phyloP scores from a whole-genome alignment of 148 eudicot species.

The Cornus kousa region DNA sequence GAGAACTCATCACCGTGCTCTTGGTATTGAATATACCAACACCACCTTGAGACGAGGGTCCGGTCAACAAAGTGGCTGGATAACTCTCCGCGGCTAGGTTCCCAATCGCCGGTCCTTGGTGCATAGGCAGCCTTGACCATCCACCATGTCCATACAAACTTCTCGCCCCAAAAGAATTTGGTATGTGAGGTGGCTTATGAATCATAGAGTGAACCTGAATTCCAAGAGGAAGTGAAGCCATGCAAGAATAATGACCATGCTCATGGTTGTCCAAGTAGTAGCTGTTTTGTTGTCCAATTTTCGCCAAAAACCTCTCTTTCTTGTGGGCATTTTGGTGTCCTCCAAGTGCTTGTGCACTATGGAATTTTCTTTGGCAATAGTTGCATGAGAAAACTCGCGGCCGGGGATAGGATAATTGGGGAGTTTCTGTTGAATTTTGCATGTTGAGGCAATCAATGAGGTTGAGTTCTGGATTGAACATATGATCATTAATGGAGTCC shows the following conservation, averaged over 20 bases:
- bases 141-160: slow-evolving; percentile 55
- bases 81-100: slow-evolving; percentile 37
- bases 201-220: slow-evolving; percentile 83
- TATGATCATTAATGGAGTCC: too few species aligned
- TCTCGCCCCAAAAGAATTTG: slow-evolving; percentile 30
- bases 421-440: slow-evolving; percentile 25
- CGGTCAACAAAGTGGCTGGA: slow-evolving; percentile 11
- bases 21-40: slow-evolving; percentile 32
- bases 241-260: slow-evolving; percentile 27
- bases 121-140: slow-evolving; percentile 37
- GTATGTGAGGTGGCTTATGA: slow-evolving; percentile 53
- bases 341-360: slow-evolving; percentile 80
- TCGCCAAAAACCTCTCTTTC: slow-evolving; percentile 65
- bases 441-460: slow-evolving; percentile 46
- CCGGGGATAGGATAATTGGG: slow-evolving; percentile 31
- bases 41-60: slow-evolving; percentile 33
- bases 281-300: slow-evolving; percentile 36
- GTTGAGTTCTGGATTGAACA: too few species aligned
- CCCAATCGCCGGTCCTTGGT: slow-evolving; percentile 24
- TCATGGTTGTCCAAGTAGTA: slow-evolving; percentile 39
- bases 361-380: slow-evolving; percentile 76
- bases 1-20: slow-evolving; percentile 25
- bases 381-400: slow-evolving; percentile 75
- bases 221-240: slow-evolving; percentile 72
- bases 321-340: slow-evolving; percentile 94